Conservation (phyloP, 345 rosid species). For the Eutrema japonicum region DNA sequence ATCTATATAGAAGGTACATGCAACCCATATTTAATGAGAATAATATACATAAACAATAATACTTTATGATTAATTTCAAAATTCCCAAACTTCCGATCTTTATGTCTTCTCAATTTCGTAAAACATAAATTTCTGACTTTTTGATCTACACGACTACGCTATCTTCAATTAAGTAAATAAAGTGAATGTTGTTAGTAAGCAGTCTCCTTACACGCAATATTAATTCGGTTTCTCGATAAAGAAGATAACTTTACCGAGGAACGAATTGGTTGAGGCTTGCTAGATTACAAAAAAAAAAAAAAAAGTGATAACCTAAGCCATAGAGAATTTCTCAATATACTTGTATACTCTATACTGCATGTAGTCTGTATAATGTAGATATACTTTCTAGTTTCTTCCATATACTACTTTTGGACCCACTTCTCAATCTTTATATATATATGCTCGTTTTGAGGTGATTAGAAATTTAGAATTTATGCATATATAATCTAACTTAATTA, state of each 20-base stretch:
- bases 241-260: background rate
- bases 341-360: too few species aligned
- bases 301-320: background rate
- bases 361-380: background rate
- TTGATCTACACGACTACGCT: too few species aligned
- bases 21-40: background rate
- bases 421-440: slow-evolving; percentile 2
- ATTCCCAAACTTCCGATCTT: too few species aligned
- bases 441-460: slow-evolving; percentile 3
- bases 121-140: too few species aligned
- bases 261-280: background rate
- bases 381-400: background rate
- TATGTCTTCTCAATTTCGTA: too few species aligned
- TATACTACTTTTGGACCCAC: slow-evolving; percentile 1
- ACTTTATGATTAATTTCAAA: too few species aligned
- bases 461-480: slow-evolving; percentile 1
- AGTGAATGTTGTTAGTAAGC: background rate
- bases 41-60: too few species aligned
- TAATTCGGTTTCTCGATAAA: background rate
- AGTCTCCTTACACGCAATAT: background rate
- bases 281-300: background rate
- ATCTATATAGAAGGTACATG: slow-evolving; percentile 1
- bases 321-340: background rate
- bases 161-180: too few species aligned
- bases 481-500: slow-evolving; percentile 19